Percentiles rank a stretch among this genome's conserved stretches.
phyloP scores from a whole-genome alignment of 164 flowering plant species.

The Magnolia officinalis region DNA sequence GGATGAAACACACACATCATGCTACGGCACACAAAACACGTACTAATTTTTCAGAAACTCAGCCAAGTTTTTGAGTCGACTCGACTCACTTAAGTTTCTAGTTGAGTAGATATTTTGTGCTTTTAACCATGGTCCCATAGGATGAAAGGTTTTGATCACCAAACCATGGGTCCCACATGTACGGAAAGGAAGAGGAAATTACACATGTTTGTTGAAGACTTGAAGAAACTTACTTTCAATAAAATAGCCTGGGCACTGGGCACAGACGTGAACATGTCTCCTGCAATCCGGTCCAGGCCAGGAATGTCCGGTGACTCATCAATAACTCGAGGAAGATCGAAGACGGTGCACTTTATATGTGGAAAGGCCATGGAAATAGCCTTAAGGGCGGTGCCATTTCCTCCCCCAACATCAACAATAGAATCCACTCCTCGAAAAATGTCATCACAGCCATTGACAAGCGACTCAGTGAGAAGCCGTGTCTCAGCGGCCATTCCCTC shows the following conservation, averaged over 20 bases:
- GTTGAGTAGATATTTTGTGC: too few species aligned
- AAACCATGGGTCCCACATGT: too few species aligned
- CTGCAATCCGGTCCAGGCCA: conserved; percentile 1
- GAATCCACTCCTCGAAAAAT: conserved; percentile 20
- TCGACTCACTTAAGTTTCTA: too few species aligned
- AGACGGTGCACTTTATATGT: conserved; percentile 16
- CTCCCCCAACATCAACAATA: conserved; percentile 30
- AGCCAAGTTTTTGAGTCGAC: too few species aligned
- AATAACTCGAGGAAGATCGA: conserved; percentile 20
- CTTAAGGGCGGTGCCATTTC: conserved; percentile 25
- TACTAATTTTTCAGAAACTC: too few species aligned
- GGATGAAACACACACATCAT: too few species aligned
- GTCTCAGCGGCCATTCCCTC: conserved; percentile 33
- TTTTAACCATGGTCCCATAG: too few species aligned
- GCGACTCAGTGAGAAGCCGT: conserved; percentile 8
- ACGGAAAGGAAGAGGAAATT: too few species aligned
- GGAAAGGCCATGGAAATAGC: conserved; percentile 16
- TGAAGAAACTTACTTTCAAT: conserved; percentile 2
- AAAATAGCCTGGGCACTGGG: conserved; percentile 7
- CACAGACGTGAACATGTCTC: conserved; percentile 5
- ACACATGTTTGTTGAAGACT: too few species aligned
- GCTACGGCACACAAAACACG: too few species aligned
- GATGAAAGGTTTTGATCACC: too few species aligned
- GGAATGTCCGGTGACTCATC: not conserved
- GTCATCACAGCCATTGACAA: conserved; percentile 11